A percentile compares a stretch with the other conserved stretches of the same genome.
These are phyloP conservation scores for Penicillium turbatum DNA, from an alignment of 495 filamentous ascomycete species.

Conservation along the genomic window DNA sequence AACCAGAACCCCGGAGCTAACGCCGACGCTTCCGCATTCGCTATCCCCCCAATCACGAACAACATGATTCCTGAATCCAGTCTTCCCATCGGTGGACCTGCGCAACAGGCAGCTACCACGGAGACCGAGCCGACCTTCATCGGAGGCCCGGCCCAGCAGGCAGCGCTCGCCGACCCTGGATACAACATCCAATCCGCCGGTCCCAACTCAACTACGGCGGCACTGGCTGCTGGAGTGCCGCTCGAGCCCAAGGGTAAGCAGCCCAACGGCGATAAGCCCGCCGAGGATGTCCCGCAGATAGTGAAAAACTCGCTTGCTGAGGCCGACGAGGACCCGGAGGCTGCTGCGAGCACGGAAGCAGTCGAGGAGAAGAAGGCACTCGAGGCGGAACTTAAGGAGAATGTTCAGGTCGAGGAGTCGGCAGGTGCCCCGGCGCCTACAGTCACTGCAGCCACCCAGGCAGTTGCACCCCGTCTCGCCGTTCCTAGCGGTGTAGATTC, in stretches of 20 bases:
- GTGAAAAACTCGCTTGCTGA: slow-evolving; percentile 70
- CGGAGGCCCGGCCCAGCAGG: slow-evolving; percentile 28
- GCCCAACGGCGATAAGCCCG: slow-evolving; percentile 40
- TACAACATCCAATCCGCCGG: slow-evolving; percentile 64
- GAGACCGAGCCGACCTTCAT: slow-evolving; percentile 7
- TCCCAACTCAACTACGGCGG: slow-evolving; percentile 67
- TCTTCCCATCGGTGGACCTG: slow-evolving; percentile 58
- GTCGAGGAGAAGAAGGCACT: slow-evolving; percentile 75
- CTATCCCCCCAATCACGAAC: slow-evolving; percentile 56
- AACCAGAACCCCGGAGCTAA: slow-evolving; percentile 13
- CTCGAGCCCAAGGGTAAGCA: slow-evolving; percentile 55
- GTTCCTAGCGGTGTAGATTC: slow-evolving; percentile 24
- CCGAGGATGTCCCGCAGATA: slow-evolving; percentile 58
- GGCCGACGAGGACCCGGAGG: slow-evolving; percentile 63
- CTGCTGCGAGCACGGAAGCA: slow-evolving; percentile 59
- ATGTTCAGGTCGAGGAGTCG: slow-evolving; percentile 46
- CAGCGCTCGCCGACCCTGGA: slow-evolving; percentile 40
- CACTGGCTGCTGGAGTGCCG: slow-evolving; percentile 66
- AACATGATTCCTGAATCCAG: slow-evolving; percentile 84
- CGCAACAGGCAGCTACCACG: slow-evolving; percentile 14
- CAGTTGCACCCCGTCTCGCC: slow-evolving; percentile 37
- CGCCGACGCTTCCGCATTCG: slow-evolving; percentile 46
- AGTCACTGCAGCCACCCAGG: slow-evolving; percentile 38
- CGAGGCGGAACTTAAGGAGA: slow-evolving; percentile 62
- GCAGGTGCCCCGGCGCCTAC: slow-evolving; percentile 53